Evolutionary conservation across 208 protist species (phyloP), one percentile per base, ranked within the genome.

Genomic region (Crithidia sp.): DNA sequence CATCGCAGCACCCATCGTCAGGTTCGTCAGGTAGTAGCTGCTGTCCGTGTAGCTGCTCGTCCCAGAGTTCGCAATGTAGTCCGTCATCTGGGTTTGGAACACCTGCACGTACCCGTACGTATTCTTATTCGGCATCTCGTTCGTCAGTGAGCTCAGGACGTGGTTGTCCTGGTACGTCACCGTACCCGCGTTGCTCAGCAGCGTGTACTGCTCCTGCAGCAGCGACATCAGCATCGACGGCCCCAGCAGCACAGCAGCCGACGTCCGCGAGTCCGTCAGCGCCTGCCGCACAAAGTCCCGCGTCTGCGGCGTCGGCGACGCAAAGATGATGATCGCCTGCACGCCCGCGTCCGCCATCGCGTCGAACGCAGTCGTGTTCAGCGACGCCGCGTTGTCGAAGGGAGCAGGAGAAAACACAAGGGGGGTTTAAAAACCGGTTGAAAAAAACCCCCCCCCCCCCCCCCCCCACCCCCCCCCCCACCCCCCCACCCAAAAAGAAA

Each of bases 271-370:
- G 52, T 87, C 79, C 3, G 59, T 74, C 16, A 87, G 45, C 41
- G 75, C 56, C 52, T 40, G 40, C 41, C 53, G 17, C 7, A 90
- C 55, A 58, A 92, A 88, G n/a, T 58, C 16, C 12, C 12, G n/a
- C 2, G 76, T 77, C 65, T 85, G 79, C 16, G 5, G 5, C 4
- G 63, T 56, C 3, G 74, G 63, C 10, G 59, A 49, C 3, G 84
- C 82, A 37, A 73, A 85, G 7, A 89, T 7, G 13, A 92, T 55
- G 39, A 88, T 66, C 39, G 70, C 87, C 74, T 92, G 84, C 50
- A 79, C 82, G 57, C 59, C 62, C 40, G 65, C 66, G 53, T 79
- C 66, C 13, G 79, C 87, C 71, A 92, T 85, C 8, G 44, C 53
- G 49, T 84, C 75, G 52, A 83, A 92, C 40, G 59, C 58, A 16